Conservation (phyloP, 345 rosid genomes). For the Salix purpurea region DNA sequence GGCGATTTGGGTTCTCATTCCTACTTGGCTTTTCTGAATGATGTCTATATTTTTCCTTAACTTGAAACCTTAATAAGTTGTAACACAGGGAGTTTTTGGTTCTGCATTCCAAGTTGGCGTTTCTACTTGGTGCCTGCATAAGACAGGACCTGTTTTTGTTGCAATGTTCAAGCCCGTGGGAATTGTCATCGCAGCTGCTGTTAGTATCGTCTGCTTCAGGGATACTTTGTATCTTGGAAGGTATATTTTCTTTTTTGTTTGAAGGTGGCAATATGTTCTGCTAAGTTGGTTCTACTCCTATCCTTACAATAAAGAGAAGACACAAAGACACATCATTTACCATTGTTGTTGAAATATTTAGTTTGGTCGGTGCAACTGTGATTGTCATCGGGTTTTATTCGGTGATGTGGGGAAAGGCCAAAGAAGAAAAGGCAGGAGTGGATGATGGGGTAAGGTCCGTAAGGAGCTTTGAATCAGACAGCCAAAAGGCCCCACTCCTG, state of each 20-base stretch:
- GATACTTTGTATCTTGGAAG: conserved; percentile 56
- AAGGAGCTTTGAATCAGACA: conserved; percentile 18
- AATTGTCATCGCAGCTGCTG: conserved; percentile 40
- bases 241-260: conserved; percentile 20
- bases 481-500: conserved; percentile 38
- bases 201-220: conserved; percentile 44
- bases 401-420: conserved; percentile 56
- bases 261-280: neutral
- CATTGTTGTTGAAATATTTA: conserved; percentile 4
- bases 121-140: conserved; percentile 53
- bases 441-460: neutral
- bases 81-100: conserved; percentile 40
- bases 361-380: conserved; percentile 45
- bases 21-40: conserved; percentile 2
- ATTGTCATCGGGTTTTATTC: conserved; percentile 51
- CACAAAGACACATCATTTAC: neutral
- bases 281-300: neutral
- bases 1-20: neutral
- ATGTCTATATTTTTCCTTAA: neutral
- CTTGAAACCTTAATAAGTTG: neutral
- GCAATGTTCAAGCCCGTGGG: conserved; percentile 70
- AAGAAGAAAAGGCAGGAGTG: conserved; percentile 27
- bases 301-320: neutral
- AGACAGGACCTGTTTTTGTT: conserved; percentile 64
- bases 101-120: conserved; percentile 61